These are phyloP conservation scores for Phytophthora rubi DNA, from an alignment of 352 stramenopile genomes.

Conservation along the genomic window DNA sequence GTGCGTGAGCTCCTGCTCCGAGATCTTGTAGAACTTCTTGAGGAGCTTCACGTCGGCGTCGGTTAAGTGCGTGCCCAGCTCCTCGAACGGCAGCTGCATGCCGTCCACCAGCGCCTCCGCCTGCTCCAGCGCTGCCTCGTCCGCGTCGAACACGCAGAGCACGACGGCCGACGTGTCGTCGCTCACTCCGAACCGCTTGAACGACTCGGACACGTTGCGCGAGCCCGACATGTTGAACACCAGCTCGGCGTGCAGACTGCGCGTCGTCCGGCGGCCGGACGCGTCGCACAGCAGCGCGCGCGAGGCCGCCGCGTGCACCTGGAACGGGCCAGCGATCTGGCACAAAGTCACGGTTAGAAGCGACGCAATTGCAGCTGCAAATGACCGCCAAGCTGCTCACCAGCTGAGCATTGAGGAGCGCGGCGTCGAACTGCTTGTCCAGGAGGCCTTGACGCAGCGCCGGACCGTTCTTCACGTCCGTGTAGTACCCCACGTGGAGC, in stretches of 20 bases:
- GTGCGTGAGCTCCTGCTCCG: slow-evolving; percentile 70
- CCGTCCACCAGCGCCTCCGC: slow-evolving; percentile 61
- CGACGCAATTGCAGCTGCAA: not conserved
- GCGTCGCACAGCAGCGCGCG: slow-evolving; percentile 75
- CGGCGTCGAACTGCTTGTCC: slow-evolving; percentile 71
- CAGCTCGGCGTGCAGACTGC: slow-evolving; percentile 81
- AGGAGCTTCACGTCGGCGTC: slow-evolving; percentile 59
- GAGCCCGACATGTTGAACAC: slow-evolving; percentile 88
- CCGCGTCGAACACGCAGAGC: slow-evolving; percentile 79
- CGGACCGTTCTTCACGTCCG: slow-evolving; percentile 72
- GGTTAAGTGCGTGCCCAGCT: slow-evolving; percentile 60
- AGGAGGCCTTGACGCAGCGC: slow-evolving; percentile 63
- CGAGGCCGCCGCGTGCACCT: slow-evolving; percentile 75
- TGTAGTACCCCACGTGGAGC: slow-evolving; percentile 78
- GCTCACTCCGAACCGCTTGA: slow-evolving; percentile 77
- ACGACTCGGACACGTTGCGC: slow-evolving; percentile 85
- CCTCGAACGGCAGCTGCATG: slow-evolving; percentile 43
- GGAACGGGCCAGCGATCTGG: slow-evolving; percentile 78
- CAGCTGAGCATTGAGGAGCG: slow-evolving; percentile 77
- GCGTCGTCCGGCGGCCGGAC: slow-evolving; percentile 64
- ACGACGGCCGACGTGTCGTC: slow-evolving; percentile 64
- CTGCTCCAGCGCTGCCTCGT: slow-evolving; percentile 45
- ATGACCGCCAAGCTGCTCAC: slow-evolving; percentile 23
- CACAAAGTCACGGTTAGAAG: not conserved
- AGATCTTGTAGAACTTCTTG: slow-evolving; percentile 88